Evolutionary conservation across 2,329 filamentous ascomycete species (phyloP), one percentile per base, ranked within the genome.

Genomic region (Dactylellina leptospora): DNA sequence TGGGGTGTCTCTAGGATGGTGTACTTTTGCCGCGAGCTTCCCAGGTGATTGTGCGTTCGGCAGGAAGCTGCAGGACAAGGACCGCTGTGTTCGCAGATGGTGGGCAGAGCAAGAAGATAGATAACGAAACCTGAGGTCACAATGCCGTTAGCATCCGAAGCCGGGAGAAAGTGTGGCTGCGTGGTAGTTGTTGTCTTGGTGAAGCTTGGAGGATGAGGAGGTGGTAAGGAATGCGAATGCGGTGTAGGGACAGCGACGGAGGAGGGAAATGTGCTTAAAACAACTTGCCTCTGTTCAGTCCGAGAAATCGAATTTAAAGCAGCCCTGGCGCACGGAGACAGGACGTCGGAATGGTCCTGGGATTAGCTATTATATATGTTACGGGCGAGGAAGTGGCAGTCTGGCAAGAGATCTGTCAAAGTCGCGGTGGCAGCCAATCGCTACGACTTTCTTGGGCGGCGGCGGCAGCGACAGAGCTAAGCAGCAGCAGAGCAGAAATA

Each of bases 391-490:
- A n/a, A n/a, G n/a, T n/a, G n/a, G n/a, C n/a, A n/a, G n/a, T n/a
- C n/a, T n/a, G n/a, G n/a, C n/a, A n/a, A n/a, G n/a, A n/a, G 66
- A 71, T 71, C 66, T 71, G 66, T 62, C 58, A 71, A 61, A 62
- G 38, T 62, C 30, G 64, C 47, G 53, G 42, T 47, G 11, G 30
- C 33, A 47, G 44, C 58, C 56, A 56, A 51, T 66, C 61, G 66
- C 33, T 61, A 71, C 48, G 44, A 63, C 66, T 51, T 71, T 54
- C 56, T 70, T 42, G 51, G 45, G 27, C 5, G 11, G 20, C 23
- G 22, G 18, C 45, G 23, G 45, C 45, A n/a, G n/a, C 38, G 23
- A 54, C n/a, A 22, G 13, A 55, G 51, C 33, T 42, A 13, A 11
- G 45, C 22, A 11, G 18, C 8, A 23, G 16, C 22, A 22, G 40